Base-by-base conservation (phyloP, 306 rosid species). In the Vicia faba region DNA sequence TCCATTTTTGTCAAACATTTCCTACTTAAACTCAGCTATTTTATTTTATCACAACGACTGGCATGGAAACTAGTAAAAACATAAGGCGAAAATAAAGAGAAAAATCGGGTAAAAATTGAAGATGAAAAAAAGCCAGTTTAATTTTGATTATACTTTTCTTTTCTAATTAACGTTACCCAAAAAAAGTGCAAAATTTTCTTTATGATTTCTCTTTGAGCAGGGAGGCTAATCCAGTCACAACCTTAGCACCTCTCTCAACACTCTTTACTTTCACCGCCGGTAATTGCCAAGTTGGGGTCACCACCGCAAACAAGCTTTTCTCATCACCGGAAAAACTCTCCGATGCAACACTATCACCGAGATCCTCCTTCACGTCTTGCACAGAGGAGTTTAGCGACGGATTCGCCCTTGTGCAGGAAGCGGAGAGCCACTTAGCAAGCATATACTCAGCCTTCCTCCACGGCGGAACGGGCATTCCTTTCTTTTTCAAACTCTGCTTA, bases 381-480 rank as follows among this genome's bases (percentile, higher is more conserved):
- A 71, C 50, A 28, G 66, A 16, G 19, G 80, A 40, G n/a, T 69
- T 26, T 18, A 69, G 67, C 8, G 73, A 75, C 58, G 69, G 72
- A 33, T 56, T 58, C 25, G 51, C 75, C 69, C 90, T 79, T 26
- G 81, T 73, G 16, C 83, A 78, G 3, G 95, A 31, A 9, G 87
- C 10, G 41, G 99, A 93, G 67, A 90, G 87, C 99, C 99, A 93
- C 72, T 93, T 93, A 38, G 97, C 96, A 5, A 79, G 67, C 87
- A 88, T 88, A 76, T 93, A 93, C 73, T 93, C 97, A 11, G 95
- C 86, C 58, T 86, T 86, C 64, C 99, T 80, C 99, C 99, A 93
- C 11, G 99, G 99, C 59, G 99, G 99, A 46, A 93, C 70, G 49
- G 81, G 99, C 99, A 93, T 90, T 4, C 97, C 99, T 54, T 93